Evolutionary conservation across 2,329 filamentous ascomycete species (phyloP), one percentile per base, ranked within the genome.

Genomic region (Curvularia sp.): DNA sequence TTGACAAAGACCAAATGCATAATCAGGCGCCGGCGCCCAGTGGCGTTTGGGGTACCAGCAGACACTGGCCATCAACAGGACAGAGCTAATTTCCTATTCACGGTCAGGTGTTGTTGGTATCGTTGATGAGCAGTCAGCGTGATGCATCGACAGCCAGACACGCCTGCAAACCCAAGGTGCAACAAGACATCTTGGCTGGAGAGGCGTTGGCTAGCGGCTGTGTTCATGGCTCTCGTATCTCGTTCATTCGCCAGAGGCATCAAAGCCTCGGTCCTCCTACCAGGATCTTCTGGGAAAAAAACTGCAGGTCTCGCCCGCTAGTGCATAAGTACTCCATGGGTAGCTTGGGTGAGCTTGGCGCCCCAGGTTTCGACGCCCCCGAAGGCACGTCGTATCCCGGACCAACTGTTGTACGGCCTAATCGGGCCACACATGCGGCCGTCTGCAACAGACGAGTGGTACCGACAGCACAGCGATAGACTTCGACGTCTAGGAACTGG

Each of bases 331-430:
- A 47, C 45, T 55, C 41, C 46, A 58, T 53, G 57, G 64, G 59
- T 23, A 67, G 69, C 68, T 74, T 73, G 63, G 60, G 53, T 57
- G 52, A 61, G 62, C 70, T 73, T 74, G 64, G 69, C 59, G 60
- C 71, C 68, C 72, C 68, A 67, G 65, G 63, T 74, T 69, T 67
- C 58, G 61, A 62, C 49, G 55, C 61, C 65, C 64, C 66, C 66
- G 67, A 64, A 56, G 60, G 59, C 59, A 53, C 47, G 51, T 63
- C 64, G 65, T 68, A 64, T 66, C 65, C 64, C 65, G 66, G 66
- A 63, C 71, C 70, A 70, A 68, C 66, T 67, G 72, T 69, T 74
- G 64, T 61, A 59, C 62, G 66, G 56, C 65, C 67, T 49, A 36
- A 61, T 65, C 51, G 55, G 61, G 68, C 58, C 53, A 62, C 46